A percentile compares a stretch with the other conserved stretches of the same genome.
Conservation (phyloP, 2,329 filamentous ascomycete species). For the Nemania serpens region DNA sequence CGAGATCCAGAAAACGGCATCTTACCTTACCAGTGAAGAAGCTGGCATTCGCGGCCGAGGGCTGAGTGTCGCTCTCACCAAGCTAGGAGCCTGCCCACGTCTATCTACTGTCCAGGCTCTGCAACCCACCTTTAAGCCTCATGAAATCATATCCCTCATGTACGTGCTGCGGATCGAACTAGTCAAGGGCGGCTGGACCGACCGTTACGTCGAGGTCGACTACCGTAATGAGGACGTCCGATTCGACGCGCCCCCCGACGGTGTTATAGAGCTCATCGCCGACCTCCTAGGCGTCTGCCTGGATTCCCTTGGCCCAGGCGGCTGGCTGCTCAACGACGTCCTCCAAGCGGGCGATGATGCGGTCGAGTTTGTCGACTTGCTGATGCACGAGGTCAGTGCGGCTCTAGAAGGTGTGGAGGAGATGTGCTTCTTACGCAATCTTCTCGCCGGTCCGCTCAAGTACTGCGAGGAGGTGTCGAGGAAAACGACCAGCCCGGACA, state of each 20-base stretch:
- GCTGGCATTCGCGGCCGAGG: conserved; percentile 65
- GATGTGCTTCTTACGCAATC: conserved; percentile 65
- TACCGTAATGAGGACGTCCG: conserved; percentile 53
- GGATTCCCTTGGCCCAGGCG: conserved; percentile 74
- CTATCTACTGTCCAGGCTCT: conserved; percentile 65
- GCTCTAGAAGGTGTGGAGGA: conserved; percentile 75
- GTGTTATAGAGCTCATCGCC: conserved; percentile 71
- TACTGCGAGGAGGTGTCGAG: conserved; percentile 54
- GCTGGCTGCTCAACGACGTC: conserved; percentile 71
- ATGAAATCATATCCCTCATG: conserved; percentile 73
- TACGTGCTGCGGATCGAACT: conserved; percentile 75
- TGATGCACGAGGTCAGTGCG: conserved; percentile 71
- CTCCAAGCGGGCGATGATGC: conserved; percentile 58
- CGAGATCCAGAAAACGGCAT: conserved; percentile 70
- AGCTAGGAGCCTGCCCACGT: conserved; percentile 69
- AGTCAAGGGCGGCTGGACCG: conserved; percentile 75
- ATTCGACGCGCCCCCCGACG: conserved; percentile 61
- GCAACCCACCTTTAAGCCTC: conserved; percentile 64
- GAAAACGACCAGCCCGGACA: conserved; percentile 22
- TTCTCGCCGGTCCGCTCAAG: conserved; percentile 68
- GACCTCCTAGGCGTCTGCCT: conserved; percentile 74
- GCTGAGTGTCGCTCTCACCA: conserved; percentile 70
- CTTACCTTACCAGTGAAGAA: conserved; percentile 68
- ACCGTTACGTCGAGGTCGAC: conserved; percentile 67
- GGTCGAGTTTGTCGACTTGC: conserved; percentile 66